A percentile compares a stretch with the other conserved stretches of the same genome.
phyloP scores from a whole-genome alignment of 2,329 filamentous ascomycete genomes.

The Alternaria conjuncta region DNA sequence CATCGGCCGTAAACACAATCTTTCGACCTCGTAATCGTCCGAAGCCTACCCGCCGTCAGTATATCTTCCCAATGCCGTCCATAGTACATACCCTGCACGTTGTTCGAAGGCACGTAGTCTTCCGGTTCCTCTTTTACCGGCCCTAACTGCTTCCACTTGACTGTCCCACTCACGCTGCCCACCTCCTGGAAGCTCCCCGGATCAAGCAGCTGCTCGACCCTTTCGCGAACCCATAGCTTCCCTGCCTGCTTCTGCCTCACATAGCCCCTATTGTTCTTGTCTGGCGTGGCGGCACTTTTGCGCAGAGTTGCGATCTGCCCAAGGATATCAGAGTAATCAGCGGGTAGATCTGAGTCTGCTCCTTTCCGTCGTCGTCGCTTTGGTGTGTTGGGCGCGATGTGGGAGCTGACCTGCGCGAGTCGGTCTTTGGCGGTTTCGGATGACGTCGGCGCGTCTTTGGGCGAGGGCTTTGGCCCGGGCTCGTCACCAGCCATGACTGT shows the following conservation, averaged over 20 bases:
- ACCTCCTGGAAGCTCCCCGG: conserved; percentile 63
- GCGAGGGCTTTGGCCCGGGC: conserved; percentile 11
- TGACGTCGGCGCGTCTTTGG: conserved; percentile 27
- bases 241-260: conserved; percentile 68
- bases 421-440: conserved; percentile 49
- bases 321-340: conserved; percentile 68
- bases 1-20: conserved; percentile 68
- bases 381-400: conserved; percentile 48
- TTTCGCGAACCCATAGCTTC: conserved; percentile 70
- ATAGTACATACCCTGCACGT: conserved; percentile 58
- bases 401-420: conserved; percentile 56
- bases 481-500: conserved; percentile 35
- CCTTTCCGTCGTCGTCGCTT: conserved; percentile 47
- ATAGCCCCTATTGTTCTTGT: conserved; percentile 63
- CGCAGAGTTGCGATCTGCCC: conserved; percentile 61
- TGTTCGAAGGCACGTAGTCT: conserved; percentile 65
- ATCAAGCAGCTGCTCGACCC: conserved; percentile 66
- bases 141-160: conserved; percentile 62
- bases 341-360: conserved; percentile 55
- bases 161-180: conserved; percentile 65
- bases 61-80: background rate
- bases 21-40: conserved; percentile 61
- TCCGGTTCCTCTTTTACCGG: conserved; percentile 55
- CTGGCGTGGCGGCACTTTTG: conserved; percentile 62
- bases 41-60: conserved; percentile 44